Conservation (phyloP, 129 eudicot genomes). For the Erigeron canadensis region DNA sequence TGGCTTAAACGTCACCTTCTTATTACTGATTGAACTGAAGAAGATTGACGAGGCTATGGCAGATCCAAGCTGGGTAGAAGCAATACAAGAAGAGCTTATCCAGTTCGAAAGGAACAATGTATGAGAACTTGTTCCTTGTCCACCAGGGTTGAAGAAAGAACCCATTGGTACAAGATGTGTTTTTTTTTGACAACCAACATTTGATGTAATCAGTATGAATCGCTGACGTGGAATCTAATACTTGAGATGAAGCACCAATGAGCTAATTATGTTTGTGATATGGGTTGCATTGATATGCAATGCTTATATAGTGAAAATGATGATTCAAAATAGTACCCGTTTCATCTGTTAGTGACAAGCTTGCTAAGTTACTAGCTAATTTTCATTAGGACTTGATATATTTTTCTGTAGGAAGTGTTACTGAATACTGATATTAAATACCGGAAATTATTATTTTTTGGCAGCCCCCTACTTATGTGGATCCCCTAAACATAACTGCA, state of each 20-base stretch:
- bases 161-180: too few relatives aligned
- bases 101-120: too few relatives aligned
- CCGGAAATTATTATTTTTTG: constrained; percentile 15
- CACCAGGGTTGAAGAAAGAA: too few relatives aligned
- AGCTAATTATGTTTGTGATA: not conserved
- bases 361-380: not conserved
- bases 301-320: not conserved
- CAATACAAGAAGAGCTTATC: too few relatives aligned
- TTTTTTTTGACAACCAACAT: not conserved
- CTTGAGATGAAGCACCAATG: not conserved
- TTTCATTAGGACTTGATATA: constrained; percentile 1
- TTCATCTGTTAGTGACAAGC: not conserved
- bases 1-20: too few relatives aligned
- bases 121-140: too few relatives aligned
- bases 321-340: too few relatives aligned
- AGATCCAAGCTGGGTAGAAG: too few relatives aligned
- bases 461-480: constrained; percentile 86
- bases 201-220: too few relatives aligned
- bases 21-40: too few relatives aligned
- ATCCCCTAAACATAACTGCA: constrained; percentile 95
- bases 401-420: not conserved
- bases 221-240: not conserved
- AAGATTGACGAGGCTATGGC: too few relatives aligned
- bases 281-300: not conserved
- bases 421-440: constrained; percentile 14